Percentiles rank a stretch among this genome's conserved stretches.
These are phyloP conservation scores for Candida neerlandica DNA, from an alignment of 1,139 yeast species.

Conservation along the genomic window DNA sequence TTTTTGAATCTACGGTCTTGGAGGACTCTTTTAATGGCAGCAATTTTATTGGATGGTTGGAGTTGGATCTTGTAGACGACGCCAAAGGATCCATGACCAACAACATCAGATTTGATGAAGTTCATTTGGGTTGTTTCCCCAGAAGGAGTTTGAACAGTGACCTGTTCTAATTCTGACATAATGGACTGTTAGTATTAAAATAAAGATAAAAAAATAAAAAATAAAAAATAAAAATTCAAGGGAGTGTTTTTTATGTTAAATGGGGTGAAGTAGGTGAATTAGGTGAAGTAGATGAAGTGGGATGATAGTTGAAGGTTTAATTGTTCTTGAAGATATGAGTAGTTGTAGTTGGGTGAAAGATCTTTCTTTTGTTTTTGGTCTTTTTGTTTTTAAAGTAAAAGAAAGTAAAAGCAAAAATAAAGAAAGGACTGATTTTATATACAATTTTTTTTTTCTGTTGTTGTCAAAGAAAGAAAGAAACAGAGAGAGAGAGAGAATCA, in stretches of 20 bases:
- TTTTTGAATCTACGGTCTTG: slow-evolving; percentile 96
- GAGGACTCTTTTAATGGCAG: slow-evolving; percentile 91
- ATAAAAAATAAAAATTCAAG: no score
- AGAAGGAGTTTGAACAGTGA: slow-evolving; percentile 3
- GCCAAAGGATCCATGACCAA: slow-evolving; percentile 97
- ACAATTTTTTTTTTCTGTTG: not conserved
- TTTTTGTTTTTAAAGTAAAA: no score
- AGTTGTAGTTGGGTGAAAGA: not conserved
- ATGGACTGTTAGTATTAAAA: slow-evolving; percentile 1
- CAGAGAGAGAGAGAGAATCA: not conserved
- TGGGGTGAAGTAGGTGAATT: no score
- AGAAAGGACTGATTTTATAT: not conserved
- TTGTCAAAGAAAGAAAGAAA: no score
- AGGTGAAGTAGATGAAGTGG: no score
- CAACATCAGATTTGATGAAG: slow-evolving; percentile 65
- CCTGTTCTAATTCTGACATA: slow-evolving; percentile 3
- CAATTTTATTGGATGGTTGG: slow-evolving; percentile 71
- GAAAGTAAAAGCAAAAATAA: not conserved
- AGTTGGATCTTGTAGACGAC: slow-evolving; percentile 89
- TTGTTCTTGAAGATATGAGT: no score
- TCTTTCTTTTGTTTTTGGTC: not conserved
- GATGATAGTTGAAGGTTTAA: no score
- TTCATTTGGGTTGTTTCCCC: slow-evolving; percentile 3
- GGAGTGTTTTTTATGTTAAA: not conserved
- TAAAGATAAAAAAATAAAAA: not conserved